phyloP scores from a whole-genome alignment of 306 rosid genomes.

The Prunus fruticosa region DNA sequence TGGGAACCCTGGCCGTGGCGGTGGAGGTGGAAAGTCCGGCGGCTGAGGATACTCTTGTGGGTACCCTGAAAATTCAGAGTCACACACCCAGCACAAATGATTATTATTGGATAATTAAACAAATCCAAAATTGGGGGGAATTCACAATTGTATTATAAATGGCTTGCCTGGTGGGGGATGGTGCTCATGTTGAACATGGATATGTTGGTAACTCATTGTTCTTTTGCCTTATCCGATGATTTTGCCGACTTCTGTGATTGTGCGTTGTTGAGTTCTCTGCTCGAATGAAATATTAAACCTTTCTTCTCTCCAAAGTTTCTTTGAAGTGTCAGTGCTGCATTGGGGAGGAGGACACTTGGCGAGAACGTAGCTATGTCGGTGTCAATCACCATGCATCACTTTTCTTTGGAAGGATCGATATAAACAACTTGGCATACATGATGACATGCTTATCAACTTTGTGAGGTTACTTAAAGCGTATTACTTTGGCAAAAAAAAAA shows the following conservation, averaged over 20 bases:
- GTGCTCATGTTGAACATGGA: not conserved
- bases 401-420: not conserved
- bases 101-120: not conserved
- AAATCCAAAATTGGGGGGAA: not conserved
- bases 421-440: not conserved
- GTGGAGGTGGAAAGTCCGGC: conserved; percentile 10
- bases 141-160: not conserved
- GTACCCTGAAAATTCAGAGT: not conserved
- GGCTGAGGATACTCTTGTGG: conserved; percentile 6
- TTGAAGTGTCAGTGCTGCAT: no score
- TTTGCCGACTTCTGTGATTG: no score
- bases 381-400: not conserved
- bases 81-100: not conserved
- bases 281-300: no score
- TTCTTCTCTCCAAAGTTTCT: no score
- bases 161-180: not conserved
- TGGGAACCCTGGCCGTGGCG: not conserved
- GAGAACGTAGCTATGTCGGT: not conserved
- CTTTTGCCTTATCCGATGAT: not conserved
- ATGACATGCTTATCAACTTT: no score
- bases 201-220: not conserved
- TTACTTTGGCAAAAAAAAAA: no score
- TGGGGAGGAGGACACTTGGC: not conserved
- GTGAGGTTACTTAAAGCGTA: no score
- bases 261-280: no score